These are phyloP conservation scores for Sarocladium brachiariae DNA, from an alignment of 2,329 filamentous ascomycete genomes.

Conservation along the genomic window DNA sequence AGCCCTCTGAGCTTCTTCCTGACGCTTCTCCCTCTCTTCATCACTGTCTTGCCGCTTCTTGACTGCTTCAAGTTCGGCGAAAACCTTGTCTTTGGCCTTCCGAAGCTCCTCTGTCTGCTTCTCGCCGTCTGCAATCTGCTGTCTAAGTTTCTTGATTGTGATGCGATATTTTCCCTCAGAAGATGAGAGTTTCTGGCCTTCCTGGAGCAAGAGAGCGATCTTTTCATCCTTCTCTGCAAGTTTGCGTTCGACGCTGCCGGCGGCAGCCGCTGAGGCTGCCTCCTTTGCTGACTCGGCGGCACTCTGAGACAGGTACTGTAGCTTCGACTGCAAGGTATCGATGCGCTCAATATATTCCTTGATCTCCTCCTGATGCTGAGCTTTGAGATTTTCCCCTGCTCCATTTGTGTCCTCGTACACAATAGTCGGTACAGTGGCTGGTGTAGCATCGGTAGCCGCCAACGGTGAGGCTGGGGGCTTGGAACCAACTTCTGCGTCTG, in stretches of 20 bases:
- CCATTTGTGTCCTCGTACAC: constrained; percentile 9
- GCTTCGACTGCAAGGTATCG: constrained; percentile 83
- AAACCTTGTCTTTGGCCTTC: constrained; percentile 52
- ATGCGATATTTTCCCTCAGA: constrained; percentile 79
- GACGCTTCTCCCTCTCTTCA: constrained; percentile 48
- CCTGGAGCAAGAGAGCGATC: constrained; percentile 83
- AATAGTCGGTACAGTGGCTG: constrained; percentile 1
- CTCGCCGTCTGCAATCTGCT: constrained; percentile 59
- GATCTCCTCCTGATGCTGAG: constrained; percentile 67
- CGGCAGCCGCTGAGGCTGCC: constrained; percentile 52
- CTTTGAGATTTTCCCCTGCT: constrained; percentile 20
- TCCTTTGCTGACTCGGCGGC: constrained; percentile 69
- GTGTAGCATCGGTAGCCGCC: background rate
- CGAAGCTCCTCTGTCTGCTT: constrained; percentile 55
- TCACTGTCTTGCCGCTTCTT: constrained; percentile 41
- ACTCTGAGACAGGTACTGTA: constrained; percentile 80
- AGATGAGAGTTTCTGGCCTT: constrained; percentile 82
- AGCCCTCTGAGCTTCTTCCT: constrained; percentile 43
- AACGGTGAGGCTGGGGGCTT: background rate
- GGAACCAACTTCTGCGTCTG: background rate
- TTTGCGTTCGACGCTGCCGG: constrained; percentile 67
- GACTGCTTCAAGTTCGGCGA: constrained; percentile 40
- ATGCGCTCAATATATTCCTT: constrained; percentile 81
- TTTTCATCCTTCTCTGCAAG: constrained; percentile 85
- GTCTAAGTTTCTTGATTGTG: constrained; percentile 73